Evolutionary conservation across 495 filamentous ascomycete genomes (phyloP), one percentile per base, ranked within the genome.

Genomic region (Annulohypoxylon bovei): DNA sequence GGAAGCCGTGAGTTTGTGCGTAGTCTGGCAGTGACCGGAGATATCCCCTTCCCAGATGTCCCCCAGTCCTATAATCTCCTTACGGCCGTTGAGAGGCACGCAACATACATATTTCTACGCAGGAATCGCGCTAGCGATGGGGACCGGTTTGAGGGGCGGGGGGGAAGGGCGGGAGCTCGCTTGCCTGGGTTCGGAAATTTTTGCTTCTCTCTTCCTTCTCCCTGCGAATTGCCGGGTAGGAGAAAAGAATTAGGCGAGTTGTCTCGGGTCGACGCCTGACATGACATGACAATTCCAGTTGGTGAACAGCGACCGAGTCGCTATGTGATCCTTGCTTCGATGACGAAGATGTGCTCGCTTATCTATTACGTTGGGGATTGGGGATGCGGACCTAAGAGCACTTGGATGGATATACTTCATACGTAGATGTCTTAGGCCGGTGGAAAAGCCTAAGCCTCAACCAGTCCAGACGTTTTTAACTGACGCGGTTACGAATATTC

Each of bases 171-270:
- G 53, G 50, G 60, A 64, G 35, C 62, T 65, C 30, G 58, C 62
- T 63, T 66, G 54, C 61, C 67, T 70, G 32, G 54, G 59, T 18
- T 65, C 65, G 65, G 70, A 65, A 64, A 64, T 47, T 67, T 71
- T 62, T 25, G 30, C 56, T 61, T 50, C 22, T 40, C 18, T 46
- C 39, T 20, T 59, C 46, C 42, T 28, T 42, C 27, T 27, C 40
- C 35, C 57, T 61, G 61, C 37, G 37, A 56, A 40, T 61, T 70
- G 69, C 63, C 75, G 69, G 62, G 59, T 65, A 71, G 69, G 67
- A 67, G 62, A 64, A 68, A 67, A 67, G 50, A 65, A 66, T 71
- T 77, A 77, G 67, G 73, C 75, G 75, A 77, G 72, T 65, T 75
- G 75, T 77, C 75, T 77, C 75, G 75, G 75, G 65, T 65, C 47